These are phyloP conservation scores for Phytomonas sp. DNA, from an alignment of 208 protist species.

Conservation along the genomic window DNA sequence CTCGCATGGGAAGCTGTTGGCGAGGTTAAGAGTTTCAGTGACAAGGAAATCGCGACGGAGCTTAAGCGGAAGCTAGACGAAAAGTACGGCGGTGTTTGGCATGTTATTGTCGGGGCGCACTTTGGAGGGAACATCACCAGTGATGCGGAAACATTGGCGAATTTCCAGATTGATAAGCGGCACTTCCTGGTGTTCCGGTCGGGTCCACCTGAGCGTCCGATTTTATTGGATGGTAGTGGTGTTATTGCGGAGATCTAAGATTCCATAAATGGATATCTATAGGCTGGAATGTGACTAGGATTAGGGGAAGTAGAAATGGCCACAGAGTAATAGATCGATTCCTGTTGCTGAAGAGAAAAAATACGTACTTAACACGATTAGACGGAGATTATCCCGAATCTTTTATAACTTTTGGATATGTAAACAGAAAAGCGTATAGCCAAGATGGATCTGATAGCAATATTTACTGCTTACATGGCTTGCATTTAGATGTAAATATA, in stretches of 20 bases:
- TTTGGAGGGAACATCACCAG: constrained; percentile 86
- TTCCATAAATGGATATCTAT: constrained; percentile 8
- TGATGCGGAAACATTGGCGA: constrained; percentile 72
- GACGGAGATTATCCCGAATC: background rate
- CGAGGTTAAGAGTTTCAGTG: constrained; percentile 21
- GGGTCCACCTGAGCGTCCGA: constrained; percentile 67
- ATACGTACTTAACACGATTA: background rate
- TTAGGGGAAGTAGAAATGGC: background rate
- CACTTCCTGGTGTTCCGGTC: constrained; percentile 69
- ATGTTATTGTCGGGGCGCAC: constrained; percentile 75
- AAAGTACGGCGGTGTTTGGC: constrained; percentile 65
- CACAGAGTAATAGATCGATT: background rate
- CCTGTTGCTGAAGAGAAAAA: background rate
- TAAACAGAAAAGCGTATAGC: background rate
- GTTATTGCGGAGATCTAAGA: background rate
- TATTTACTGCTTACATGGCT: background rate
- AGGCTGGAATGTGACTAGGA: background rate
- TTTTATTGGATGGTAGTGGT: background rate
- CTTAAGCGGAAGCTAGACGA: constrained; percentile 69
- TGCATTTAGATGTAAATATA: background rate
- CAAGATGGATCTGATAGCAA: background rate
- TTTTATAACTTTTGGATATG: background rate
- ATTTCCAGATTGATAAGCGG: constrained; percentile 74
- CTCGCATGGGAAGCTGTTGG: constrained; percentile 1
- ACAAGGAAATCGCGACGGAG: constrained; percentile 64